Conservation (phyloP, 225 moss, liverwort and hornwort genomes). For the Sphagnum tenellum region DNA sequence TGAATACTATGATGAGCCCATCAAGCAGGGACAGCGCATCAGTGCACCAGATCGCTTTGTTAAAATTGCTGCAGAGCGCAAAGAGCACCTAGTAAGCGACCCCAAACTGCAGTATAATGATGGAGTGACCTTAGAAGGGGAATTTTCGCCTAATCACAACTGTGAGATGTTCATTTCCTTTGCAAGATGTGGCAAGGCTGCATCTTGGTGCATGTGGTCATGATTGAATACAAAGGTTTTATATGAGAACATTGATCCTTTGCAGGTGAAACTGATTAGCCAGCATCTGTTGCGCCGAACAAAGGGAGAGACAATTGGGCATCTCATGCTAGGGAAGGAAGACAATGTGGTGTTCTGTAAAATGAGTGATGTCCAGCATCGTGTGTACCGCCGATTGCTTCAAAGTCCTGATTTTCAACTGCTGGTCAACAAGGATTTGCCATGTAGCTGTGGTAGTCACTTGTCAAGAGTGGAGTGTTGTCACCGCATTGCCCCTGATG, state of each 20-base stretch:
- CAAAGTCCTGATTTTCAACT: constrained; percentile 81
- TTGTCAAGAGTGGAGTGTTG: constrained; percentile 75
- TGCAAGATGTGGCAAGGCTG: too few relatives aligned
- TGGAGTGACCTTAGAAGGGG: too few relatives aligned
- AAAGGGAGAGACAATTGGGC: constrained; percentile 83
- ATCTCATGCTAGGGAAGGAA: constrained; percentile 89
- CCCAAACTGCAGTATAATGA: too few relatives aligned
- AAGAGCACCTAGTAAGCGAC: constrained; percentile 43
- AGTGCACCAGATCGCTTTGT: constrained; percentile 84
- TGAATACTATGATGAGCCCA: constrained; percentile 69
- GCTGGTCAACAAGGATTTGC: constrained; percentile 52
- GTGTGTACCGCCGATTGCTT: constrained; percentile 67
- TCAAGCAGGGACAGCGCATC: constrained; percentile 91
- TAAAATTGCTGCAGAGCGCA: constrained; percentile 68
- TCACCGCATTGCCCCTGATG: constrained; percentile 67
- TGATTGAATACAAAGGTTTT: too few relatives aligned
- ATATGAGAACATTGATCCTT: not conserved
- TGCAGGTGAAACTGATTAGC: constrained; percentile 53
- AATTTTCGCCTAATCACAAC: too few relatives aligned
- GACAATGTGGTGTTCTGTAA: constrained; percentile 88
- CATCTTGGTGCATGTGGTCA: too few relatives aligned
- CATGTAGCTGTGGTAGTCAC: constrained; percentile 78
- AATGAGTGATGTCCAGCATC: constrained; percentile 74
- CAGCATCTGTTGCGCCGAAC: constrained; percentile 68
- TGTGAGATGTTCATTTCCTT: too few relatives aligned